phyloP scores from a whole-genome alignment of 2,329 filamentous ascomycete genomes.

The Calycina herbarum region DNA sequence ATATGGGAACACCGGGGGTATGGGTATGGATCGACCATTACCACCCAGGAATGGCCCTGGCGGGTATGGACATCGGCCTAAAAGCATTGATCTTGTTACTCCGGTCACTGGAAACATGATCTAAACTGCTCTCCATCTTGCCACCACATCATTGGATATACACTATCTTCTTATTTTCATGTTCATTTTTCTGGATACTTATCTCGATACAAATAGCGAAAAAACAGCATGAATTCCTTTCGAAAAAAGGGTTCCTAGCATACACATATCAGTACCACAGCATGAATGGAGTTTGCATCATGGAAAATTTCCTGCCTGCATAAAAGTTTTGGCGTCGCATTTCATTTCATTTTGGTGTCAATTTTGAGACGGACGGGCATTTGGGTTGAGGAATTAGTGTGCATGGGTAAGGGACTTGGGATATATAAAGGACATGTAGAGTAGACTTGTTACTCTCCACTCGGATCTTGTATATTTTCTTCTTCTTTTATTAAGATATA shows the following conservation, averaged over 20 bases:
- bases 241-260: neutral
- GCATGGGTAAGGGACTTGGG: neutral
- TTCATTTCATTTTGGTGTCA: neutral
- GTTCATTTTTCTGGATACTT: neutral
- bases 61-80: conserved; percentile 54
- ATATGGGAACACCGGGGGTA: conserved; percentile 27
- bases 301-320: neutral
- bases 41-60: conserved; percentile 53
- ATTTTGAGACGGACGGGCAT: neutral
- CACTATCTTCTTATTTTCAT: neutral
- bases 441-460: neutral
- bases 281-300: conserved; percentile 4
- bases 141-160: neutral
- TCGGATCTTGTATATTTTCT: neutral
- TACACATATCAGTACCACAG: conserved; percentile 2
- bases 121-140: neutral
- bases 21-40: conserved; percentile 54
- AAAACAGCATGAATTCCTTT: neutral
- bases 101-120: conserved; percentile 39
- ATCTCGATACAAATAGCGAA: neutral
- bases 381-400: neutral
- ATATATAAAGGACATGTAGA: neutral
- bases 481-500: neutral
- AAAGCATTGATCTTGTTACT: conserved; percentile 64
- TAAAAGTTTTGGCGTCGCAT: neutral